A percentile compares a stretch with the other conserved stretches of the same genome.
Conservation (phyloP, 2,329 filamentous ascomycete genomes). For the Neopestalotiopsis sp. region DNA sequence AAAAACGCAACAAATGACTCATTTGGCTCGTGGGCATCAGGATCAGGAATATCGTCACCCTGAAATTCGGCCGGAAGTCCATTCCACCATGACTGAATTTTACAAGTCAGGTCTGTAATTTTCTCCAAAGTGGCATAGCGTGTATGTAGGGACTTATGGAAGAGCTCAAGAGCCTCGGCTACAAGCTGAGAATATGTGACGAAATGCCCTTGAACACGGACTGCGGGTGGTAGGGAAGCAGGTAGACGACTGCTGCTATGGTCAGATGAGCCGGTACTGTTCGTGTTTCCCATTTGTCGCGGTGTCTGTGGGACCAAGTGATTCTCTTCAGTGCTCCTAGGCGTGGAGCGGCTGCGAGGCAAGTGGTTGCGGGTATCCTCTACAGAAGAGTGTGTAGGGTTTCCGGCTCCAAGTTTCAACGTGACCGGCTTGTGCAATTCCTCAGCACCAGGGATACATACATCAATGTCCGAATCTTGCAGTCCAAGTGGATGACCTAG, state of each 20-base stretch:
- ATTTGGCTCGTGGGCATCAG: background rate
- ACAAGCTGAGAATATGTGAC: slow-evolving; percentile 18
- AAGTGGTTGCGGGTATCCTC: slow-evolving; percentile 17
- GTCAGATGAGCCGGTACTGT: background rate
- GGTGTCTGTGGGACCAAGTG: background rate
- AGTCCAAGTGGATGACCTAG: slow-evolving; percentile 42
- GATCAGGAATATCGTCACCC: slow-evolving; percentile 2
- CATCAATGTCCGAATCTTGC: slow-evolving; percentile 30
- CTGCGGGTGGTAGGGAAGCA: background rate
- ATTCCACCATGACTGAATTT: slow-evolving; percentile 23
- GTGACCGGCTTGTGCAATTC: slow-evolving; percentile 33
- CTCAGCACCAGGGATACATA: slow-evolving; percentile 36
- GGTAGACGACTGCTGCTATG: background rate
- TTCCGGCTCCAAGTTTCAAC: background rate
- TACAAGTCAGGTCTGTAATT: slow-evolving; percentile 20
- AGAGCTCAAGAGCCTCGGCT: slow-evolving; percentile 20
- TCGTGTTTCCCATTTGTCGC: background rate
- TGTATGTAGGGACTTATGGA: slow-evolving; percentile 21
- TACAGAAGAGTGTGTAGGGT: background rate
- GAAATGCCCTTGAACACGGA: slow-evolving; percentile 17
- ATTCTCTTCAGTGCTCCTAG: background rate
- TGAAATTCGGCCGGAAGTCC: slow-evolving; percentile 20
- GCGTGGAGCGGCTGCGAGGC: slow-evolving; percentile 7
- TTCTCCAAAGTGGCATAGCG: slow-evolving; percentile 19
- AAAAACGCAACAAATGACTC: slow-evolving; percentile 18